phyloP scores from a whole-genome alignment of 176 grass and related monocot species.

The Musa beccarii region DNA sequence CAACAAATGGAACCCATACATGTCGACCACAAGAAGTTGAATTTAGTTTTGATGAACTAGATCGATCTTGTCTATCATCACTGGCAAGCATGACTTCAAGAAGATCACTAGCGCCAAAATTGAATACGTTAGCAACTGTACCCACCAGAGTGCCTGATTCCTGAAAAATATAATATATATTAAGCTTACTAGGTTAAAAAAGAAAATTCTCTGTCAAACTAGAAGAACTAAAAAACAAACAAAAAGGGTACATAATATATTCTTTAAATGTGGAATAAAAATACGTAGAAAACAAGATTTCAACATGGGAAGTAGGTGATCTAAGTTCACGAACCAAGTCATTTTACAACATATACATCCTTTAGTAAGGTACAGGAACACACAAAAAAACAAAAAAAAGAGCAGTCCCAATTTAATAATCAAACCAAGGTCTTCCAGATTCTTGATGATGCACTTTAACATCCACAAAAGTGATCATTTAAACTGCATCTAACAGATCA shows the following conservation, averaged over 20 bases:
- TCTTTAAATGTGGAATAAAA: neutral
- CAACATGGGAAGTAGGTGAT: neutral
- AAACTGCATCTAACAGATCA: neutral
- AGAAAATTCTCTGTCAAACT: neutral
- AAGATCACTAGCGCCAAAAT: slow-evolving; percentile 70
- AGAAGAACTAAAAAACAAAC: neutral
- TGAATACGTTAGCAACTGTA: slow-evolving; percentile 60
- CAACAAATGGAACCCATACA: slow-evolving; percentile 85
- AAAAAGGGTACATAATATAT: neutral
- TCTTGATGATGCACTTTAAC: neutral
- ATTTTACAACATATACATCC: neutral
- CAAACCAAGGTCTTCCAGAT: neutral
- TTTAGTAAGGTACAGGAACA: neutral
- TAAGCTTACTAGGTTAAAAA: slow-evolving; percentile 3
- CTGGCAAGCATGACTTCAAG: slow-evolving; percentile 47
- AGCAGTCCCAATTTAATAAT: neutral
- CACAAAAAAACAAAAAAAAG: neutral
- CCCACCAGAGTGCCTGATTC: slow-evolving; percentile 69
- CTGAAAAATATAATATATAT: slow-evolving; percentile 25
- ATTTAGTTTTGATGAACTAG: slow-evolving; percentile 28
- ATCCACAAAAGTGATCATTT: neutral
- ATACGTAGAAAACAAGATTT: neutral
- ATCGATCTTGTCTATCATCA: slow-evolving; percentile 13
- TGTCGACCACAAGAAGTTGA: slow-evolving; percentile 32
- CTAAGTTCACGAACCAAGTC: neutral